Evolutionary conservation across 495 filamentous ascomycete genomes (phyloP).

Genomic region (Bacidia gigantensis): DNA sequence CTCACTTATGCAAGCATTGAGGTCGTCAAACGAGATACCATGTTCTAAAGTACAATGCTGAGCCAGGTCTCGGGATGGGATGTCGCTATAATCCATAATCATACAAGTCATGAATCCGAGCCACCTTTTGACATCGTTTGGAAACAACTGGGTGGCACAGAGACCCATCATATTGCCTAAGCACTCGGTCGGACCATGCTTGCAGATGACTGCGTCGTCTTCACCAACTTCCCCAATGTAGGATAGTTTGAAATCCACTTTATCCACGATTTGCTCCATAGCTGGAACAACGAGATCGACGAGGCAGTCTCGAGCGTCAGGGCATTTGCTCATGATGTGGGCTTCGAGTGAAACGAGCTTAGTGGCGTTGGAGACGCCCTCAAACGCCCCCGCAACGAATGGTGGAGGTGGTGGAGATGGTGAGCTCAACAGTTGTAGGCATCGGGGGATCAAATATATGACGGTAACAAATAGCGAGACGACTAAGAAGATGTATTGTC

Average conservation of each 20-base stretch:
- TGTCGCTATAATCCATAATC: conserved; percentile 51
- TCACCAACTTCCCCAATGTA: conserved; percentile 54
- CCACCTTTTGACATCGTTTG: conserved; percentile 65
- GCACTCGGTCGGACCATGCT: conserved; percentile 80
- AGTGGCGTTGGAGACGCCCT: not conserved
- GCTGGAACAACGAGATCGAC: conserved; percentile 68
- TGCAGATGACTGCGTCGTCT: conserved; percentile 60
- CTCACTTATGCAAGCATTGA: conserved; percentile 69
- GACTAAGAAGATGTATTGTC: not conserved
- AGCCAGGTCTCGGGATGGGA: conserved; percentile 60
- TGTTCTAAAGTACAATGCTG: conserved; percentile 81
- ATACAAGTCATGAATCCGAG: conserved; percentile 89
- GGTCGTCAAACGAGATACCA: conserved; percentile 64
- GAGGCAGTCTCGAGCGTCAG: conserved; percentile 71
- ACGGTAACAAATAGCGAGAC: conserved; percentile 4
- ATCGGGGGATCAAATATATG: conserved; percentile 5
- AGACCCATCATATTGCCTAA: conserved; percentile 89
- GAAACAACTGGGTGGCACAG: conserved; percentile 68
- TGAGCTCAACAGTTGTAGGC: not conserved
- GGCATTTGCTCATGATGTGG: conserved; percentile 93
- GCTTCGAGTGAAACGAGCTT: conserved; percentile 66
- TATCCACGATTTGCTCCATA: conserved; percentile 66
- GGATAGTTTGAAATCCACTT: conserved; percentile 81
- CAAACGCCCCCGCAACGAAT: not conserved
- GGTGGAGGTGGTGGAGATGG: not conserved